Conservation (phyloP, 352 stramenopile species). For the Phytophthora pseudosyringae region DNA sequence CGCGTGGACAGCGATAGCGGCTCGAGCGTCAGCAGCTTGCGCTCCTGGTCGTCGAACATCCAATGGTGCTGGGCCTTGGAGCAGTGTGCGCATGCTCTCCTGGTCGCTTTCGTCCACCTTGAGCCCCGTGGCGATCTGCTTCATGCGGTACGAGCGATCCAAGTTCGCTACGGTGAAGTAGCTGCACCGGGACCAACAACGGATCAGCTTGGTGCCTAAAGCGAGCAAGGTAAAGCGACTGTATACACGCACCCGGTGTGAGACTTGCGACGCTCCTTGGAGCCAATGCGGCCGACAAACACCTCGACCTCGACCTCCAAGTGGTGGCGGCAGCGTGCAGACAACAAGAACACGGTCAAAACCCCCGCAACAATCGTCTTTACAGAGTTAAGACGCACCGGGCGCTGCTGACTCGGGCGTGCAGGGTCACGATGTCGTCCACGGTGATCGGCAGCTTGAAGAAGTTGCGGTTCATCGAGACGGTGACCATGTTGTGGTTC, state of each 20-base stretch:
- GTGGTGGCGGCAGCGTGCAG: slow-evolving; percentile 56
- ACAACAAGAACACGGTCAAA: slow-evolving; percentile 15
- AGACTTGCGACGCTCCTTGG: slow-evolving; percentile 52
- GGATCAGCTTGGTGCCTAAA: neutral
- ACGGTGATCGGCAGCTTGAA: neutral
- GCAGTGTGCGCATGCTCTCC: slow-evolving; percentile 64
- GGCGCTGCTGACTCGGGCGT: neutral
- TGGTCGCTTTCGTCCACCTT: slow-evolving; percentile 67
- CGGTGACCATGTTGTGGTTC: slow-evolving; percentile 7
- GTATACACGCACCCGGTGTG: slow-evolving; percentile 51
- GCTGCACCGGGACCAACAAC: slow-evolving; percentile 15
- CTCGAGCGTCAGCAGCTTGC: slow-evolving; percentile 60
- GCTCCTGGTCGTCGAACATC: slow-evolving; percentile 75
- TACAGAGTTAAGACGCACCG: neutral
- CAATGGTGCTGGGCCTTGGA: slow-evolving; percentile 77
- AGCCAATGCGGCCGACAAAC: slow-evolving; percentile 64
- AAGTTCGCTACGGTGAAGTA: slow-evolving; percentile 78
- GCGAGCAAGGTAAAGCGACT: neutral
- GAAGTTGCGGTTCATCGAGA: slow-evolving; percentile 11
- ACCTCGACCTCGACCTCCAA: slow-evolving; percentile 81
- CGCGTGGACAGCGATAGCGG: slow-evolving; percentile 53
- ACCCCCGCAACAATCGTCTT: neutral
- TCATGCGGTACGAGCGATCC: slow-evolving; percentile 60
- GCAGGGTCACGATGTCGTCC: neutral
- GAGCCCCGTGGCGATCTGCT: slow-evolving; percentile 63